These are phyloP conservation scores for Smallanthus sonchifolius DNA, from an alignment of 129 eudicot species.

Conservation along the genomic window DNA sequence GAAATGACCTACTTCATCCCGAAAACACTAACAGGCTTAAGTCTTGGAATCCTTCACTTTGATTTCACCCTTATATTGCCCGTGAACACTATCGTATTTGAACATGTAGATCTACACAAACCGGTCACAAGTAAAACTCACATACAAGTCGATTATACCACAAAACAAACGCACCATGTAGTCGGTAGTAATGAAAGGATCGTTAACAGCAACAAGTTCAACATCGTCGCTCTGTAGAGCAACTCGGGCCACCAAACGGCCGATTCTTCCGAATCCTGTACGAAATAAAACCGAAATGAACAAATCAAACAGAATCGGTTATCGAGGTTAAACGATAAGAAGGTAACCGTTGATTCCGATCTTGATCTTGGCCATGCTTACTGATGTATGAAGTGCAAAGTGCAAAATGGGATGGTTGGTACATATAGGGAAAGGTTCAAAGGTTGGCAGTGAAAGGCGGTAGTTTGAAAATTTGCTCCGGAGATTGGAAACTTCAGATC, in stretches of 20 bases:
- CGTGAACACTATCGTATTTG: constrained; percentile 5
- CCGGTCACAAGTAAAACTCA: background rate
- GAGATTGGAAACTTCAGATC: background rate
- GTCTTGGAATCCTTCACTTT: background rate
- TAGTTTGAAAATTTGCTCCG: background rate
- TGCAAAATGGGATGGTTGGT: background rate
- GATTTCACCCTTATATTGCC: background rate
- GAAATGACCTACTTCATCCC: background rate
- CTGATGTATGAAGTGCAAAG: background rate
- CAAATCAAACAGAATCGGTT: background rate
- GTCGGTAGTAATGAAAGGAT: constrained; percentile 77
- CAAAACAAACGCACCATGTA: constrained; percentile 49
- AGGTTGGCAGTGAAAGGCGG: background rate
- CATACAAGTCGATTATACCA: background rate
- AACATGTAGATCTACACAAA: background rate
- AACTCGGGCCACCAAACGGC: constrained; percentile 74
- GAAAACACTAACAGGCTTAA: background rate
- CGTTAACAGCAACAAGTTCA: constrained; percentile 82
- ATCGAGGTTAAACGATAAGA: background rate
- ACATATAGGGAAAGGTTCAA: background rate
- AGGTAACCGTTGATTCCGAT: constrained; percentile 8
- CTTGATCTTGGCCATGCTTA: constrained; percentile 12
- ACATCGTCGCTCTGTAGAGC: constrained; percentile 74
- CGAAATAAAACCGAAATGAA: background rate
- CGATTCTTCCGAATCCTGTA: constrained; percentile 78